These are phyloP conservation scores for Aspergillus indologenus DNA, from an alignment of 495 filamentous ascomycete species.

Conservation along the genomic window DNA sequence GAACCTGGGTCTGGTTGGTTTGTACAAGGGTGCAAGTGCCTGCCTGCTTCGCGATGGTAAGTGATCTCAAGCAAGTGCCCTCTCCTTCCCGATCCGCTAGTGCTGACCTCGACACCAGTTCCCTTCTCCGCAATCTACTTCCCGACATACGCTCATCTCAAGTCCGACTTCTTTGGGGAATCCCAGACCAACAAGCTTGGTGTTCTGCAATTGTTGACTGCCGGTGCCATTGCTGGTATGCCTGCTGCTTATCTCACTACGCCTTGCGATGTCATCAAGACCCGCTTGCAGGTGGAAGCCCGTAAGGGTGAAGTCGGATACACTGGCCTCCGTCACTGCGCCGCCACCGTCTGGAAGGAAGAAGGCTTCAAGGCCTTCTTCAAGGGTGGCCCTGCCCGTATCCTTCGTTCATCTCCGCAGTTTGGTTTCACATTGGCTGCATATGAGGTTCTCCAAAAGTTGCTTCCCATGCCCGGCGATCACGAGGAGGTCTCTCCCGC, in stretches of 20 bases:
- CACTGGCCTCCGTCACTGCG: slow-evolving; percentile 82
- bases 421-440: slow-evolving; percentile 96
- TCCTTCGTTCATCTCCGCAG: slow-evolving; percentile 89
- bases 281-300: slow-evolving; percentile 92
- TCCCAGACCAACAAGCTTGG: slow-evolving; percentile 85
- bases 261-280: slow-evolving; percentile 98
- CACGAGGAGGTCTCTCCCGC: slow-evolving; percentile 44
- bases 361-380: slow-evolving; percentile 96
- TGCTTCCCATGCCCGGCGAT: slow-evolving; percentile 75
- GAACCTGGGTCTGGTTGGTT: slow-evolving; percentile 89
- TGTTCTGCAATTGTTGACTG: slow-evolving; percentile 85
- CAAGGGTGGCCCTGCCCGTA: slow-evolving; percentile 94
- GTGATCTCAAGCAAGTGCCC: background rate
- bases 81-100: background rate
- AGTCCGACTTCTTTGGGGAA: slow-evolving; percentile 91
- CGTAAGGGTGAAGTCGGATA: slow-evolving; percentile 90
- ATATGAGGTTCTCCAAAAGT: slow-evolving; percentile 85
- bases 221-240: slow-evolving; percentile 98
- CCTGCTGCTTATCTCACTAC: slow-evolving; percentile 96
- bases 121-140: slow-evolving; percentile 99
- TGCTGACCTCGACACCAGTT: slow-evolving; percentile 42
- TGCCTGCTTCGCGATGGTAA: slow-evolving; percentile 82
- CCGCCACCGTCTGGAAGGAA: slow-evolving; percentile 75
- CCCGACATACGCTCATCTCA: slow-evolving; percentile 91
- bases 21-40: slow-evolving; percentile 97